These are phyloP conservation scores for Lunularia cruciata DNA, from an alignment of 225 moss, liverwort and hornwort genomes.

Conservation along the genomic window DNA sequence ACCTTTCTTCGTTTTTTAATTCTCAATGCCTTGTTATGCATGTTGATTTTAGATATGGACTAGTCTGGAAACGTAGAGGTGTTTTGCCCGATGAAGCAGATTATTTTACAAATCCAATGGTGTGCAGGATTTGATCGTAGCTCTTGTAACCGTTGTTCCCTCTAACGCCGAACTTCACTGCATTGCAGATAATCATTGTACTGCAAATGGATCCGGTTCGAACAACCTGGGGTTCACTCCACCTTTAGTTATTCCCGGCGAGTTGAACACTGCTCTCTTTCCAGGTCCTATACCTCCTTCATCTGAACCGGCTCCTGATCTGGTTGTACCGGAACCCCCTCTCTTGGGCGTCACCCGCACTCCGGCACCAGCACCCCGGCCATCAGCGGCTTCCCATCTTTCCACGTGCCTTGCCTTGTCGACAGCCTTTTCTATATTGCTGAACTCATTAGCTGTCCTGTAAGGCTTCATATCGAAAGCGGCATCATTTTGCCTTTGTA, in stretches of 20 bases:
- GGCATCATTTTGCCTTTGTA: slow-evolving; percentile 11
- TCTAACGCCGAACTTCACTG: too few relatives aligned
- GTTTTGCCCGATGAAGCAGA: too few relatives aligned
- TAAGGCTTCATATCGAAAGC: neutral
- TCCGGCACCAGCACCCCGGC: slow-evolving; percentile 21
- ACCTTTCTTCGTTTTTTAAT: too few relatives aligned
- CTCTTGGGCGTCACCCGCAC: slow-evolving; percentile 21
- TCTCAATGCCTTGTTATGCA: neutral
- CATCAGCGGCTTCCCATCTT: slow-evolving; percentile 25
- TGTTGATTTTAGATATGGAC: neutral
- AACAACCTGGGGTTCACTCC: slow-evolving; percentile 26
- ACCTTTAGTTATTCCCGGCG: slow-evolving; percentile 27
- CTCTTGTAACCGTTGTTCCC: too few relatives aligned
- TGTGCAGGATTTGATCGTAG: too few relatives aligned
- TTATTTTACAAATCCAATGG: too few relatives aligned
- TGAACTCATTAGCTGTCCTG: slow-evolving; percentile 25
- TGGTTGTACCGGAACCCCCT: slow-evolving; percentile 38
- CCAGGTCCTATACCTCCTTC: neutral
- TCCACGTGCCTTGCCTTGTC: slow-evolving; percentile 12
- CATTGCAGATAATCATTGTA: slow-evolving; percentile 41
- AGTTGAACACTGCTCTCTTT: neutral
- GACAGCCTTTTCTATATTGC: slow-evolving; percentile 9
- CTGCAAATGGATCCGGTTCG: slow-evolving; percentile 14
- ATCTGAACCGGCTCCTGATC: slow-evolving; percentile 20
- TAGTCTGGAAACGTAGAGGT: too few relatives aligned